Conservation (phyloP, 176 grass and related monocot genomes). For the Oryza glumipatula region DNA sequence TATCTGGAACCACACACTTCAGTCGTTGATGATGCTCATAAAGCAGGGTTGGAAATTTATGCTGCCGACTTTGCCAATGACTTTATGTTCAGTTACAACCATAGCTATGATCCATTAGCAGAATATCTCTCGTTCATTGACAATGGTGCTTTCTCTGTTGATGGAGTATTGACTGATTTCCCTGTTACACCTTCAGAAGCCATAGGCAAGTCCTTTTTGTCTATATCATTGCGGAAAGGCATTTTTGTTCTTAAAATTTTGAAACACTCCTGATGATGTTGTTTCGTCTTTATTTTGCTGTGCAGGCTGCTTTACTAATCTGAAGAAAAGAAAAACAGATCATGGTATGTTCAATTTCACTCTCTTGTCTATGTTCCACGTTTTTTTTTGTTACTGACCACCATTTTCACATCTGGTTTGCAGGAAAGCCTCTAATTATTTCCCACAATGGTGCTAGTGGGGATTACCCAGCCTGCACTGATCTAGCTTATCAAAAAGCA, state of each 20-base stretch:
- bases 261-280: not conserved
- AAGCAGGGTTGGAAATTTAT: slow-evolving; percentile 86
- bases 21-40: slow-evolving; percentile 81
- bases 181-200: slow-evolving; percentile 77
- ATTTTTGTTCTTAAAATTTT: not conserved
- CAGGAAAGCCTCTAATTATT: slow-evolving; percentile 83
- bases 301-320: slow-evolving; percentile 83
- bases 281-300: slow-evolving; percentile 2
- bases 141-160: slow-evolving; percentile 83
- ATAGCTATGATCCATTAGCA: slow-evolving; percentile 83
- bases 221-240: slow-evolving; percentile 1
- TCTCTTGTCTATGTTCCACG: not conserved
- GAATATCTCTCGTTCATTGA: slow-evolving; percentile 83
- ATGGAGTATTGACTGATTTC: slow-evolving; percentile 90
- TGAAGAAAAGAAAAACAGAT: slow-evolving; percentile 73
- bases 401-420: slow-evolving; percentile 14
- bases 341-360: slow-evolving; percentile 53
- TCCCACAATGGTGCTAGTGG: slow-evolving; percentile 95
- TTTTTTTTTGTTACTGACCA: slow-evolving; percentile 3
- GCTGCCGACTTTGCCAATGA: slow-evolving; percentile 85
- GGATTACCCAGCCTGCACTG: slow-evolving; percentile 89
- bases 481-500: slow-evolving; percentile 87
- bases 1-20: slow-evolving; percentile 68
- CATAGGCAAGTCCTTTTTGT: slow-evolving; percentile 57
- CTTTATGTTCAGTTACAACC: slow-evolving; percentile 69